Base-by-base conservation (phyloP, 2,329 filamentous ascomycete species). In the Pseudocercospora fijiensis region DNA sequence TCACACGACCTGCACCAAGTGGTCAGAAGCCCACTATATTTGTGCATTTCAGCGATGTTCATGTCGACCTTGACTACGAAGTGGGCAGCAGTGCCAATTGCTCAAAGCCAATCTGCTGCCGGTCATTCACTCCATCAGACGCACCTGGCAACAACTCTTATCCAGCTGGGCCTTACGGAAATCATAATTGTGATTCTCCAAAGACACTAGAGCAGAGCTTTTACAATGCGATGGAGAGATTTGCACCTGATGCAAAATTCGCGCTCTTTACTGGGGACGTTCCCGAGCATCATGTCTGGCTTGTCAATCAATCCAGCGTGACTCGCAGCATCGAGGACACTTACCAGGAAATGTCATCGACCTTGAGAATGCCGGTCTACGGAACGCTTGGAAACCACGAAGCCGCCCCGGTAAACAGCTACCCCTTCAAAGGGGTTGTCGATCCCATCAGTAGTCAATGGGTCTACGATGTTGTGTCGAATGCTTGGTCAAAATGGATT, bases 221-320 rank as follows among this genome's bases (percentile, higher is more conserved):
- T 82, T 75, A 77, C 60, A 68, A 63, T 11, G 78, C 78, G 13
- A 78, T 81, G 58, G 66, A 76, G 52, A 66, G 75, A 7, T 65
- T 83, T n/a, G 70, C 67, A 22, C 70, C 72, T 1, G 76, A 84
- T 62, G 80, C 82, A 0, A 78, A 79, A 1, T 85, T 87, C 64
- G 76, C 80, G n/a, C 78, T 87, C 57, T 87, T 86, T 74, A 87
- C 85, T 0, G 85, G 85, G 5, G 85, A 87, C 64, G 79, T 87
- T 27, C 77, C 86, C 9, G 82, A 85, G 62, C 83, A 85, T 49
- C 77, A 77, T 45, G 71, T 79, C 7, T 80, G 78, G 78, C 65
- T 74, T 10, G 73, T 76, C 3, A 74, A 73, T 45, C 63, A 76
- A 24, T 62, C 70, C 1, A 73, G 76, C 52, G 76, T 76, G 1